These are phyloP conservation scores for Poronia punctata DNA, from an alignment of 495 filamentous ascomycete genomes.

Conservation along the genomic window DNA sequence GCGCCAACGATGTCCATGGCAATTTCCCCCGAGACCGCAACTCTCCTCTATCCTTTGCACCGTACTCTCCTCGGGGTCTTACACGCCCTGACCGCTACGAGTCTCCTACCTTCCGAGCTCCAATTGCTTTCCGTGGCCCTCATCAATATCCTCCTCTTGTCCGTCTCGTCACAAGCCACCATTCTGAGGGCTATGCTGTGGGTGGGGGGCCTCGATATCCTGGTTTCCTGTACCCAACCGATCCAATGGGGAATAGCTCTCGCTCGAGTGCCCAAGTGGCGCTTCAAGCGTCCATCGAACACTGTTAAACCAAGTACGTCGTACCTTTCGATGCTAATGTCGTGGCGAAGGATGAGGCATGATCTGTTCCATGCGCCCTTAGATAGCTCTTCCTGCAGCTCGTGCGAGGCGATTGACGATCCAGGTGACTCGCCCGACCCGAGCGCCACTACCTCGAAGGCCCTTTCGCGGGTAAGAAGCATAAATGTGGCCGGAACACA, in stretches of 20 bases:
- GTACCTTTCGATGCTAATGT: constrained; percentile 22
- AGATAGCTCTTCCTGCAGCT: constrained; percentile 26
- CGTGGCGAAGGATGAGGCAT: constrained; percentile 25
- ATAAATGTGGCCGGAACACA: not conserved
- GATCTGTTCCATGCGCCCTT: constrained; percentile 21
- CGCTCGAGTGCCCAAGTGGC: constrained; percentile 85
- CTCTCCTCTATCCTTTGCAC: constrained; percentile 77
- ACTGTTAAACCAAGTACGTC: constrained; percentile 18
- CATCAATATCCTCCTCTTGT: constrained; percentile 74
- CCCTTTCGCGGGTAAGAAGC: constrained; percentile 5
- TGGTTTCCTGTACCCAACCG: constrained; percentile 64
- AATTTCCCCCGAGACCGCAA: constrained; percentile 53
- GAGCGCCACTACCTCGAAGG: constrained; percentile 1
- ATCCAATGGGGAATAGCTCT: constrained; percentile 82
- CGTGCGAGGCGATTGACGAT: constrained; percentile 24
- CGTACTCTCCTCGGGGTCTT: constrained; percentile 68
- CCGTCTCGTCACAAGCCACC: constrained; percentile 72
- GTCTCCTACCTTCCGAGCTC: constrained; percentile 75
- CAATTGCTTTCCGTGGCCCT: constrained; percentile 77
- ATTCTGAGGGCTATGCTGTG: constrained; percentile 81
- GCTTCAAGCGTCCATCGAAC: constrained; percentile 54
- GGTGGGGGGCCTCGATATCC: constrained; percentile 74
- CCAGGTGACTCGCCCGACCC: constrained; percentile 15
- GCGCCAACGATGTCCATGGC: not conserved
- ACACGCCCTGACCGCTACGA: constrained; percentile 76